Conservation (phyloP, 345 rosid genomes). For the Pseudoturritis turrita region DNA sequence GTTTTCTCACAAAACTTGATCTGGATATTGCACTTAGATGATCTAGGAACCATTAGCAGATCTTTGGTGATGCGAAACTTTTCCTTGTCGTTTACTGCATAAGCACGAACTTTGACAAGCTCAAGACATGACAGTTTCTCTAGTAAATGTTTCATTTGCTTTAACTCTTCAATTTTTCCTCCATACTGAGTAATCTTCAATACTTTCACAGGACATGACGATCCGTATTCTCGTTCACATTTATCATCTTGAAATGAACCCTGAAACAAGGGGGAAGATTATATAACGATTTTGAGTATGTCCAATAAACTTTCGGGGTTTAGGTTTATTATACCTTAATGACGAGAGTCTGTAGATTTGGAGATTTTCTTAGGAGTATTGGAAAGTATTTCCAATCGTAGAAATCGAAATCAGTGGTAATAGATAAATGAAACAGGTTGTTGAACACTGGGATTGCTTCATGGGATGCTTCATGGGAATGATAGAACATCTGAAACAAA, state of each 20-base stretch:
- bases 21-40: not conserved
- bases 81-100: not conserved
- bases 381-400: too few species aligned
- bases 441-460: not conserved
- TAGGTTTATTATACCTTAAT: not conserved
- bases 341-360: too few species aligned
- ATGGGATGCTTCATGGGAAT: not conserved
- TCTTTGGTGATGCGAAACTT: not conserved
- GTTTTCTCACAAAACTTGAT: not conserved
- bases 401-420: not conserved
- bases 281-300: not conserved
- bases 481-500: not conserved
- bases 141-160: not conserved
- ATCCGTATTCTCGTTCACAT: not conserved
- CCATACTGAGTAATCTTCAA: not conserved
- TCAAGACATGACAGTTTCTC: not conserved
- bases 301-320: not conserved
- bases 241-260: not conserved
- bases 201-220: not conserved
- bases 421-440: not conserved
- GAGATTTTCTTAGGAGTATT: too few species aligned
- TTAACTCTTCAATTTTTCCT: not conserved
- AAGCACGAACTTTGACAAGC: not conserved
- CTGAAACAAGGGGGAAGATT: not conserved
- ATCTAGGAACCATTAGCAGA: not conserved